Evolutionary conservation across 1,284 basidiomycete genomes (phyloP).

Genomic region (Fomitopsis pinicola): DNA sequence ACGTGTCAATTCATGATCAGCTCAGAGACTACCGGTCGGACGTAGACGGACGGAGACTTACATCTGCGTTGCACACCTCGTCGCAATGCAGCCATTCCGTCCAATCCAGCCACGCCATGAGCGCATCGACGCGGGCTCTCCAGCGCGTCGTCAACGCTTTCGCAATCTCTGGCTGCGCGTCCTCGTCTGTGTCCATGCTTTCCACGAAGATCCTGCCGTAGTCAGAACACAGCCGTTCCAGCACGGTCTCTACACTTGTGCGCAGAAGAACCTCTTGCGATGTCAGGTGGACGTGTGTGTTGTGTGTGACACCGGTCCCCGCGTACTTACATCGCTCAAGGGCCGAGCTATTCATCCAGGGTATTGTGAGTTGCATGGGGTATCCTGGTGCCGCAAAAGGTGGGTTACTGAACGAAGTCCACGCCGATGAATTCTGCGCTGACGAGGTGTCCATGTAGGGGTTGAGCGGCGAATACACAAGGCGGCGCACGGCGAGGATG

Average conservation of each 20-base stretch:
- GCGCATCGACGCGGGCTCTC: constrained; percentile 1
- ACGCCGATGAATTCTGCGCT: constrained; percentile 1
- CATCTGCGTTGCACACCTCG: constrained; percentile 4
- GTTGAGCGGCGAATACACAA: constrained; percentile 7
- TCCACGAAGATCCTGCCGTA: constrained; percentile 6
- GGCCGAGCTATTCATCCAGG: constrained; percentile 2
- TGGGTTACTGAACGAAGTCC: not conserved
- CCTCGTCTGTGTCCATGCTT: constrained; percentile 9
- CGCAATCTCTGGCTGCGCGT: not conserved
- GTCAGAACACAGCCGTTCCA: constrained; percentile 3
- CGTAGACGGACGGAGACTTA: not conserved
- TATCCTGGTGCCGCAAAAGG: not conserved
- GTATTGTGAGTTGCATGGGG: not conserved
- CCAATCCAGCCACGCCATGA: constrained; percentile 10
- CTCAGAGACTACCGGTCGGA: not conserved
- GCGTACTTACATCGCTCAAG: constrained; percentile 7
- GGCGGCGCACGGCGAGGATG: constrained; percentile 2
- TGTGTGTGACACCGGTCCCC: constrained; percentile 2
- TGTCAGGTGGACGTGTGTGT: not conserved
- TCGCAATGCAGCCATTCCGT: constrained; percentile 7
- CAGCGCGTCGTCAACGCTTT: not conserved
- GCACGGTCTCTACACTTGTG: constrained; percentile 5
- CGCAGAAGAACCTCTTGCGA: constrained; percentile 6
- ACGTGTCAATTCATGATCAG: not conserved
- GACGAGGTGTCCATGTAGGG: constrained; percentile 5